These are phyloP conservation scores for Athelia psychrophila DNA, from an alignment of 1,284 basidiomycete species.

Conservation along the genomic window DNA sequence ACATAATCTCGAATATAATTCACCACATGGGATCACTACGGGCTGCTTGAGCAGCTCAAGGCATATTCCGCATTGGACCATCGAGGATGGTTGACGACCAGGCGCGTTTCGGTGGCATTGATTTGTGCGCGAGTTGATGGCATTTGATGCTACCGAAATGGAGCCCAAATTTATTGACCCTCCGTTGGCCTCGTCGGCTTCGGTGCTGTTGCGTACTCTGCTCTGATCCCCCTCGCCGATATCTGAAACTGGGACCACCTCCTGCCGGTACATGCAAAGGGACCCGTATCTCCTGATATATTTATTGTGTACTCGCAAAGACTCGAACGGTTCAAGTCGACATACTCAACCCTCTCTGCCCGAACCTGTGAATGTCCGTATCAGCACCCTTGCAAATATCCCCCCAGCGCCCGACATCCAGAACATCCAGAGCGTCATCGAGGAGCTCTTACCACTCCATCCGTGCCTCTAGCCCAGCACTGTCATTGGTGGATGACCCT, in stretches of 20 bases:
- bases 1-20: conserved; percentile 11
- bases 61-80: conserved; percentile 57
- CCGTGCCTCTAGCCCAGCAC: conserved; percentile 49
- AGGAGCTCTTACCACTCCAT: conserved; percentile 47
- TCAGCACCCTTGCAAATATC: conserved; percentile 26
- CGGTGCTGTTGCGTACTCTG: too few relatives aligned
- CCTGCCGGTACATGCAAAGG: too few relatives aligned
- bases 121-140: too few relatives aligned
- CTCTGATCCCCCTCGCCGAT: too few relatives aligned
- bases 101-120: too few relatives aligned
- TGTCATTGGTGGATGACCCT: conserved; percentile 54
- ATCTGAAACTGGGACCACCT: too few relatives aligned
- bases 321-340: neutral
- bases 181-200: too few relatives aligned
- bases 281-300: too few relatives aligned
- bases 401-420: conserved; percentile 37
- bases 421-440: conserved; percentile 59
- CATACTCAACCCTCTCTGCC: neutral
- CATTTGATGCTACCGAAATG: too few relatives aligned
- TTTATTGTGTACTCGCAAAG: too few relatives aligned
- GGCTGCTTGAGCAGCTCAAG: conserved; percentile 49
- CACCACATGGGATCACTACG: conserved; percentile 62
- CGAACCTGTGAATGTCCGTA: conserved; percentile 28
- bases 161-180: too few relatives aligned
- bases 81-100: neutral